Evolutionary conservation across 164 flowering plant species (phyloP).

Genomic region (Vitis cinerea): DNA sequence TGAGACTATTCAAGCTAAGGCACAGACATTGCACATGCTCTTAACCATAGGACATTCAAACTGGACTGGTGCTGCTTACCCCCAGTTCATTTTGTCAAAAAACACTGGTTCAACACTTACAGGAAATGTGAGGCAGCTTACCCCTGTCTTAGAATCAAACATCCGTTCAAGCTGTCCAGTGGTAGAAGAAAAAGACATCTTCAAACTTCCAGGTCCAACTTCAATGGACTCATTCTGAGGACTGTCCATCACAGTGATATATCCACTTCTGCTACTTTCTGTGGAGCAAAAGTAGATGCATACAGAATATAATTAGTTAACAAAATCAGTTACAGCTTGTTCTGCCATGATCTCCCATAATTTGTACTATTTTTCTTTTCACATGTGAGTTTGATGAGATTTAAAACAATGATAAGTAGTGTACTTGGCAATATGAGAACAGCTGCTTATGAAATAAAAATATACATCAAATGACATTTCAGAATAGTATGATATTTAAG

Average conservation of each 20-base stretch:
- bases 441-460: not conserved
- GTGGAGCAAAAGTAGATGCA: not conserved
- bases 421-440: no score
- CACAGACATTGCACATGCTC: no score
- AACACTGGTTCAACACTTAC: no score
- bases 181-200: constrained; percentile 60
- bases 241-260: constrained; percentile 19
- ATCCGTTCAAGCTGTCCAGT: constrained; percentile 71
- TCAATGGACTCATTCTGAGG: constrained; percentile 52
- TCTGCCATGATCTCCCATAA: no score
- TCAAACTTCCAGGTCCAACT: constrained; percentile 78
- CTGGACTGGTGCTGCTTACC: no score
- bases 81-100: no score
- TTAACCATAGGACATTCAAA: no score
- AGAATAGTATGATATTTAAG: not conserved
- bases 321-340: not conserved
- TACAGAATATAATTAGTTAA: not conserved
- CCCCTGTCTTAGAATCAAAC: constrained; percentile 62
- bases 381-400: not conserved
- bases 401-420: not conserved
- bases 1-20: no score
- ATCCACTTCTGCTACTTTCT: constrained; percentile 28
- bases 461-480: not conserved
- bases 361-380: not conserved
- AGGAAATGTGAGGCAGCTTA: constrained; percentile 27